These are phyloP conservation scores for Bipolaris sorokiniana DNA, from an alignment of 2,329 filamentous ascomycete genomes.

Conservation along the genomic window DNA sequence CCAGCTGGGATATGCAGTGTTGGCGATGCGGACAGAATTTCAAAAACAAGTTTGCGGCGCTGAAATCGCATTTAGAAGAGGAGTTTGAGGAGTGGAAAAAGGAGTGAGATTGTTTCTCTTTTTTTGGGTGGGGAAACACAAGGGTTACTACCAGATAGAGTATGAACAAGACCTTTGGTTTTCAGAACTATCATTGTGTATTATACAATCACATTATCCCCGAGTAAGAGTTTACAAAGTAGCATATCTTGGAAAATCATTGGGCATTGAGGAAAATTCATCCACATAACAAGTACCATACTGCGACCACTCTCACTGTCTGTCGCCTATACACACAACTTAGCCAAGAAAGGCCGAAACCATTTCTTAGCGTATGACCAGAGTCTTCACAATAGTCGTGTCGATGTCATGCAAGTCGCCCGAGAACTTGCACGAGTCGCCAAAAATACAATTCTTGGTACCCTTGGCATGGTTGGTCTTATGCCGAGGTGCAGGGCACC, in stretches of 20 bases:
- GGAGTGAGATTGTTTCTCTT: constrained; percentile 19
- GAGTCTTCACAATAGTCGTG: constrained; percentile 60
- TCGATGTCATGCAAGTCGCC: constrained; percentile 65
- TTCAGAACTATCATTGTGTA: not conserved
- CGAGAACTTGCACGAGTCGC: constrained; percentile 64
- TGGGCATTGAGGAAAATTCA: no score
- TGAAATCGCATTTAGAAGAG: constrained; percentile 76
- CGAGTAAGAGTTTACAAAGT: no score
- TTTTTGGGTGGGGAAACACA: not conserved
- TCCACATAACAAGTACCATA: no score
- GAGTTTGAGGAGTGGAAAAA: constrained; percentile 79
- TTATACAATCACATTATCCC: no score
- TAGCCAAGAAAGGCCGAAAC: not conserved
- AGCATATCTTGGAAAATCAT: no score
- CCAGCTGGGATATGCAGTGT: constrained; percentile 72
- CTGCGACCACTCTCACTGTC: not conserved
- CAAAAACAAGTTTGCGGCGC: constrained; percentile 71
- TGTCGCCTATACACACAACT: not conserved
- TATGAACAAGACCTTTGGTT: not conserved
- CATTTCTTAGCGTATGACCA: constrained; percentile 40
- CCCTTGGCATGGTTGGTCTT: constrained; percentile 53
- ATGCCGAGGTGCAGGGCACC: constrained; percentile 60
- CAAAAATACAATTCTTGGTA: constrained; percentile 63
- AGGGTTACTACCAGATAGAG: not conserved
- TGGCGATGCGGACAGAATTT: constrained; percentile 84